These are phyloP conservation scores for Cladosporium austrohemisphaericum DNA, from an alignment of 2,329 filamentous ascomycete species.

Conservation along the genomic window DNA sequence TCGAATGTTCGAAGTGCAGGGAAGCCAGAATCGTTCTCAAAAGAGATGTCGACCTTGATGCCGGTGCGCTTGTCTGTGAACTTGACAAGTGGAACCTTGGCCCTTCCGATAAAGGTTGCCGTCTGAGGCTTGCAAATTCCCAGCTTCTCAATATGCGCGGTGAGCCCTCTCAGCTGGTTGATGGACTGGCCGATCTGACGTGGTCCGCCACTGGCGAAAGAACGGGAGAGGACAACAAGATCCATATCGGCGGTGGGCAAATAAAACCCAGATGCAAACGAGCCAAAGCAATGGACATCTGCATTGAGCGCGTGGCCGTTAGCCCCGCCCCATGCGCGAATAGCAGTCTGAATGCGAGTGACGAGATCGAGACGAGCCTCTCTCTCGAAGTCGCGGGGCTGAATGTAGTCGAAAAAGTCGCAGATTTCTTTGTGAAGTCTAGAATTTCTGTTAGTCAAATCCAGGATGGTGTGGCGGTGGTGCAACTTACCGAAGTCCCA, in stretches of 20 bases:
- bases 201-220: slow-evolving; percentile 3
- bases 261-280: slow-evolving; percentile 75
- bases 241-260: slow-evolving; percentile 88
- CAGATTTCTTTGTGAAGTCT: slow-evolving; percentile 83
- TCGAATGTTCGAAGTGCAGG: slow-evolving; percentile 76
- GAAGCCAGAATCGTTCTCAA: slow-evolving; percentile 84
- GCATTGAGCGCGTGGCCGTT: slow-evolving; percentile 42
- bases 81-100: slow-evolving; percentile 89
- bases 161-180: slow-evolving; percentile 59
- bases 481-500: slow-evolving; percentile 24
- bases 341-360: slow-evolving; percentile 58
- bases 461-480: neutral
- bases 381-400: slow-evolving; percentile 72
- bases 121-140: slow-evolving; percentile 56
- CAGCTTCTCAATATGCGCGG: slow-evolving; percentile 54
- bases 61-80: slow-evolving; percentile 75
- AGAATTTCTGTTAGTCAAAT: slow-evolving; percentile 34
- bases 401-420: slow-evolving; percentile 83
- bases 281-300: slow-evolving; percentile 78
- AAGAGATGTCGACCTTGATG: slow-evolving; percentile 86
- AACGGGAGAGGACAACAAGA: slow-evolving; percentile 67
- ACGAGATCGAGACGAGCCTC: slow-evolving; percentile 70
- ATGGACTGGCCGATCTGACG: slow-evolving; percentile 39
- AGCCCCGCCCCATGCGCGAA: slow-evolving; percentile 42
- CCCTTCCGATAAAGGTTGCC: slow-evolving; percentile 37